Conservation (phyloP, 306 rosid species). For the Quercus berberidifolia region DNA sequence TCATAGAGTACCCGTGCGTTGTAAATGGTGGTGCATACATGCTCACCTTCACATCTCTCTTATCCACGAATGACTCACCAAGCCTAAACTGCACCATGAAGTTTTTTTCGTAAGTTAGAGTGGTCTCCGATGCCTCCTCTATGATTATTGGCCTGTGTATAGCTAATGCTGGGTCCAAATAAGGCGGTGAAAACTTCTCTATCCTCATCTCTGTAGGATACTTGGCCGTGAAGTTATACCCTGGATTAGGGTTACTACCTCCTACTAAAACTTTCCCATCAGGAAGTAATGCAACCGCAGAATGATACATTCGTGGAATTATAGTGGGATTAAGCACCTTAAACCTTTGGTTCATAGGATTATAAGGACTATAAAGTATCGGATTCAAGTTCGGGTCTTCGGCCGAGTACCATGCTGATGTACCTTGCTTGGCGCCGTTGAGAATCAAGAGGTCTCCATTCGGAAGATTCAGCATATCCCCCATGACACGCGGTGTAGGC, state of each 20-base stretch:
- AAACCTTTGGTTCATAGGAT: conserved; percentile 32
- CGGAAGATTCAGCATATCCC: conserved; percentile 66
- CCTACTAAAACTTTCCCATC: conserved; percentile 61
- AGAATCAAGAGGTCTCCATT: conserved; percentile 63
- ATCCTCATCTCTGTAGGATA: conserved; percentile 74
- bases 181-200: conserved; percentile 75
- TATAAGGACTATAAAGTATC: conserved; percentile 41
- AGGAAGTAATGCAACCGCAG: conserved; percentile 64
- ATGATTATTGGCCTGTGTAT: conserved; percentile 31
- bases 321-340: conserved; percentile 11
- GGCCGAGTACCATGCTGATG: conserved; percentile 79
- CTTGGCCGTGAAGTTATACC: conserved; percentile 36
- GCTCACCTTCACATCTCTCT: conserved; percentile 39
- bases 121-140: background rate
- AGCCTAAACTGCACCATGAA: conserved; percentile 27
- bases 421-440: conserved; percentile 70
- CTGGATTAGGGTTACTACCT: conserved; percentile 79
- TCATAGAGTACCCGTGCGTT: conserved; percentile 82
- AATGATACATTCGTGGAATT: conserved; percentile 88
- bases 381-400: conserved; percentile 61
- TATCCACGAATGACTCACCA: background rate
- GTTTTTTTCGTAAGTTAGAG: conserved; percentile 11
- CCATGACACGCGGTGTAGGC: conserved; percentile 80
- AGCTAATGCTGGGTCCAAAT: conserved; percentile 30
- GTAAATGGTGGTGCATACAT: conserved; percentile 84